Conservation (phyloP, 805 yeast species). For the Naumovozyma dairenensis region DNA sequence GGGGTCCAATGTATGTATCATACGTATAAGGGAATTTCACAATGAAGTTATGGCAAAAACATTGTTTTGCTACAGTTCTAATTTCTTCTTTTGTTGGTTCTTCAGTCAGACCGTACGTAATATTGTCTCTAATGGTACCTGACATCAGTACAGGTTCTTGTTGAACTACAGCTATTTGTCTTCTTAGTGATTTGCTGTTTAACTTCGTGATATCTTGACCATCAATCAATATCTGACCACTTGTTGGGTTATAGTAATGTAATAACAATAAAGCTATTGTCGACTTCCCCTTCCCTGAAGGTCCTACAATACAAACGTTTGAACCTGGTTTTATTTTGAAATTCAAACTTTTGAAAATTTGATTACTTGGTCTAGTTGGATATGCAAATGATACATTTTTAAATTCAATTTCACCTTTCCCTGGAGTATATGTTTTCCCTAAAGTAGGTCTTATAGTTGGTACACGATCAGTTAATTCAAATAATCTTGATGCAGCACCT, state of each 20-base stretch:
- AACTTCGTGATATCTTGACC: conserved; percentile 42
- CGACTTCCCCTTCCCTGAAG: conserved; percentile 88
- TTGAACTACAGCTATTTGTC: conserved; percentile 58
- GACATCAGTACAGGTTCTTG: conserved; percentile 73
- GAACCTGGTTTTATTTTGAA: conserved; percentile 46
- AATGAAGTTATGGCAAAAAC: conserved; percentile 53
- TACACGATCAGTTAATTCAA: conserved; percentile 72
- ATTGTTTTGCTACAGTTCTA: conserved; percentile 37
- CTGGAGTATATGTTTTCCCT: conserved; percentile 40
- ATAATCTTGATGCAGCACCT: conserved; percentile 89
- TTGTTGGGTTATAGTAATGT: conserved; percentile 41
- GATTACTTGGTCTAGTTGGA: conserved; percentile 75
- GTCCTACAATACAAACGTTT: conserved; percentile 68
- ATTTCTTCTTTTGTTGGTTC: conserved; percentile 49
- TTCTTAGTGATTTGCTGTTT: conserved; percentile 45
- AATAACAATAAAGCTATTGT: conserved; percentile 56
- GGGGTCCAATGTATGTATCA: conserved; percentile 59
- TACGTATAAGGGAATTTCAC: conserved; percentile 52
- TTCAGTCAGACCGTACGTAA: conserved; percentile 59
- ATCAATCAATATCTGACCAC: conserved; percentile 41
- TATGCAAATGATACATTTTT: conserved; percentile 63
- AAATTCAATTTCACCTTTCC: conserved; percentile 46
- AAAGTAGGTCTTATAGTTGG: conserved; percentile 58
- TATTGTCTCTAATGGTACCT: conserved; percentile 71
- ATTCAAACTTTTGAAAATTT: conserved; percentile 39